Evolutionary conservation across 257 asterid species (phyloP).

Genomic region (Rauvolfia tetraphylla): DNA sequence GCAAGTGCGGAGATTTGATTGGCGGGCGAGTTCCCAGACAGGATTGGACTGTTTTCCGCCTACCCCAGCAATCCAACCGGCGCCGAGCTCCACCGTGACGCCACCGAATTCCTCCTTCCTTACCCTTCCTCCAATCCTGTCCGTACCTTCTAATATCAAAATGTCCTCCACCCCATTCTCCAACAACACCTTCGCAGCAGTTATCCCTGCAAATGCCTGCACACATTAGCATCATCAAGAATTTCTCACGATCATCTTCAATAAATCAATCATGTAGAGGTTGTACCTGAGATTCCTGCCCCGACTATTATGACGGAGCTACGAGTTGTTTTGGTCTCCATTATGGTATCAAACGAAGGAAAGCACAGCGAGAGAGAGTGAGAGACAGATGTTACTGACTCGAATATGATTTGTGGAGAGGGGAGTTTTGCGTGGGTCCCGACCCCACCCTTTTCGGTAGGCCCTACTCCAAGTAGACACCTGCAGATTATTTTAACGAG

Average conservation of each 20-base stretch:
- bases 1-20: slow-evolving; percentile 74
- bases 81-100: slow-evolving; percentile 89
- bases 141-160: slow-evolving; percentile 75
- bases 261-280: not conserved
- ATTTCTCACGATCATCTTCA: not conserved
- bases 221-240: not conserved
- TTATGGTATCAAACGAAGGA: slow-evolving; percentile 8
- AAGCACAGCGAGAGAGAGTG: not conserved
- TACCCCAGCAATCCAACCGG: slow-evolving; percentile 98
- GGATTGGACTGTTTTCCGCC: slow-evolving; percentile 81
- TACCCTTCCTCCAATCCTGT: slow-evolving; percentile 76
- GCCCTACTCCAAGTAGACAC: too few species aligned
- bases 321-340: slow-evolving; percentile 47
- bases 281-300: slow-evolving; percentile 80
- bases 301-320: slow-evolving; percentile 71
- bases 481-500: too few species aligned
- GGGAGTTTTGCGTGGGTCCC: slow-evolving; percentile 6
- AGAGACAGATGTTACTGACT: not conserved
- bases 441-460: too few species aligned
- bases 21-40: slow-evolving; percentile 80
- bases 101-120: slow-evolving; percentile 82
- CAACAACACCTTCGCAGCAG: slow-evolving; percentile 77
- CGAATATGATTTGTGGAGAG: not conserved
- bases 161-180: slow-evolving; percentile 82
- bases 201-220: slow-evolving; percentile 43